phyloP scores from a whole-genome alignment of 345 rosid genomes.

The Brassica cretica region DNA sequence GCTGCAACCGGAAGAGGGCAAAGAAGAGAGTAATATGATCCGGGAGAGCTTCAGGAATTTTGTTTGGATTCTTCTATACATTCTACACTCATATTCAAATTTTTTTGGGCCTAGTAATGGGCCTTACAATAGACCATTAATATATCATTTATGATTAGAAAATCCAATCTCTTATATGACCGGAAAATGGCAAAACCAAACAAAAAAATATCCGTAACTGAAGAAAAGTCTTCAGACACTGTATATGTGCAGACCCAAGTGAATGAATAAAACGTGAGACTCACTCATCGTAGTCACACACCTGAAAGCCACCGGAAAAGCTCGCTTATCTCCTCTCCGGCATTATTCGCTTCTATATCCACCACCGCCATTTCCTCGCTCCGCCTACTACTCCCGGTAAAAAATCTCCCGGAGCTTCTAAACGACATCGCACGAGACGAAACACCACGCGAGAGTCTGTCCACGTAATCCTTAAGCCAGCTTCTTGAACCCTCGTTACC shows the following conservation, averaged over 20 bases:
- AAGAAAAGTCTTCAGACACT: not conserved
- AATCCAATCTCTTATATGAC: not conserved
- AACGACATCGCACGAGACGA: conserved; percentile 45
- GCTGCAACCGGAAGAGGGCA: not conserved
- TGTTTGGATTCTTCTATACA: not conserved
- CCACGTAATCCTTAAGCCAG: conserved; percentile 86
- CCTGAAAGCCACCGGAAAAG: conserved; percentile 47
- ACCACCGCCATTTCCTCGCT: conserved; percentile 46
- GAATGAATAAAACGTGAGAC: conserved; percentile 5
- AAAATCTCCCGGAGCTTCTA: conserved; percentile 82
- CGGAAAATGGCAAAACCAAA: not conserved
- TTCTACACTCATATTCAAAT: not conserved
- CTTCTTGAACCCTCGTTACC: conserved; percentile 53
- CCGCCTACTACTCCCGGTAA: conserved; percentile 80
- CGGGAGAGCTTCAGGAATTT: not conserved
- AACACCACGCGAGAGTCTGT: conserved; percentile 60
- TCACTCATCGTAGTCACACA: conserved; percentile 42
- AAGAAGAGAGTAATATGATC: not conserved
- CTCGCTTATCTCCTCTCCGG: conserved; percentile 80
- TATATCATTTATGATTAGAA: not conserved
- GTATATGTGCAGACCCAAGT: conserved; percentile 30
- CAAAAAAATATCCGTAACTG: not conserved
- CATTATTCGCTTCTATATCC: conserved; percentile 67
- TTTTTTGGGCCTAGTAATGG: not conserved
- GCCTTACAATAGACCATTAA: not conserved